phyloP scores from a whole-genome alignment of 1,284 basidiomycete species.

The Marasmius fiardii region DNA sequence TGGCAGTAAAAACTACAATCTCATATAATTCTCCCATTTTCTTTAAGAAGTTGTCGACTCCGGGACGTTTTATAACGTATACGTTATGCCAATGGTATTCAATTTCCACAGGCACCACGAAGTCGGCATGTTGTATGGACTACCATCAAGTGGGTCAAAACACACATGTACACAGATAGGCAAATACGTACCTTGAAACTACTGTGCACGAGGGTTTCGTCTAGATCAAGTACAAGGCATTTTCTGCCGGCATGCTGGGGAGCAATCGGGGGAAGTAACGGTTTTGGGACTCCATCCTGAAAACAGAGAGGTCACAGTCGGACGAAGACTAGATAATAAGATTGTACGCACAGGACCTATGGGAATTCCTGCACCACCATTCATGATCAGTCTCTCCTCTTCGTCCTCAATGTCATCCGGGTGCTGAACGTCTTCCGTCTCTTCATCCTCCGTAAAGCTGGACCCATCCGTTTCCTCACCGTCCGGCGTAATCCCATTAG shows the following conservation, averaged over 20 bases:
- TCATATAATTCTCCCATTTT: conserved; percentile 99
- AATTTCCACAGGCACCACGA: conserved; percentile 98
- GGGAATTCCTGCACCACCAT: conserved; percentile 50
- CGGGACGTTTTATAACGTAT: conserved; percentile 98
- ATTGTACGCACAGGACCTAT: conserved; percentile 43
- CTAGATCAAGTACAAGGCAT: conserved; percentile 85
- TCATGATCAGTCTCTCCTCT: conserved; percentile 45
- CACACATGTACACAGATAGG: not conserved
- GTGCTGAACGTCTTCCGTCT: conserved; percentile 33
- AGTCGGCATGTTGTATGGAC: conserved; percentile 96
- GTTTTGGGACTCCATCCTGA: conserved; percentile 82
- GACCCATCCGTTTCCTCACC: conserved; percentile 23
- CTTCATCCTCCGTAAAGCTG: conserved; percentile 13
- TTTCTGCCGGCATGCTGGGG: conserved; percentile 72
- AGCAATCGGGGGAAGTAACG: conserved; percentile 69
- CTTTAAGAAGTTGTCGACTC: conserved; percentile 95
- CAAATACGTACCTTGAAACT: conserved; percentile 66
- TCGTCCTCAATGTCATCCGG: conserved; percentile 45
- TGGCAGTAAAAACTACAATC: conserved; percentile 97
- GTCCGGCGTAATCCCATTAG: conserved; percentile 25
- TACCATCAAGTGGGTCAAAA: conserved; percentile 27
- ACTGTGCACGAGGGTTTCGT: conserved; percentile 87
- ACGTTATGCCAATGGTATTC: conserved; percentile 98
- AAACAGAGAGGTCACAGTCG: not conserved
- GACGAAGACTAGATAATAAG: not conserved